These are phyloP conservation scores for Echites panduratus DNA, from an alignment of 257 asterid species.

Conservation along the genomic window DNA sequence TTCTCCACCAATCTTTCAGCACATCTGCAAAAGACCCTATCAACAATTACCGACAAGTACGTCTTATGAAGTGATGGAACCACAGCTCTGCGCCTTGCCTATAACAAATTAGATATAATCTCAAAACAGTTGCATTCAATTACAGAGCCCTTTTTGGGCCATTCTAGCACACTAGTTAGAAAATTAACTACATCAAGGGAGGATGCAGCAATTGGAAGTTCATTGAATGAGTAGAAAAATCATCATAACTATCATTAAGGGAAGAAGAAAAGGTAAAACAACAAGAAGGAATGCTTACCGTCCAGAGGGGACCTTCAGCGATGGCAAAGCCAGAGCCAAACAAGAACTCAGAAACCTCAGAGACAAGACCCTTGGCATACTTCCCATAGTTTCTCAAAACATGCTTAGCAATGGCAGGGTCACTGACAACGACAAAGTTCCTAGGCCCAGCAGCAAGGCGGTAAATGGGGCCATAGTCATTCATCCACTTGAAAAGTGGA, in stretches of 20 bases:
- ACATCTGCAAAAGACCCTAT: slow-evolving; percentile 91
- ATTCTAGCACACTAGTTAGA: slow-evolving; percentile 6
- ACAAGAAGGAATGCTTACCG: slow-evolving; percentile 34
- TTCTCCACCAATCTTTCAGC: slow-evolving; percentile 84
- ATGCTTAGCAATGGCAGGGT: slow-evolving; percentile 86
- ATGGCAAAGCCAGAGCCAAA: slow-evolving; percentile 98
- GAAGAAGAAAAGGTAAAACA: neutral
- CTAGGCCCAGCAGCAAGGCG: slow-evolving; percentile 88
- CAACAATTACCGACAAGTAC: slow-evolving; percentile 93
- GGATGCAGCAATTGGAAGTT: neutral
- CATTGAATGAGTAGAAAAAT: slow-evolving; percentile 3
- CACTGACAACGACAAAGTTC: slow-evolving; percentile 77
- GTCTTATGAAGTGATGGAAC: slow-evolving; percentile 99
- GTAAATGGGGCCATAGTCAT: slow-evolving; percentile 73
- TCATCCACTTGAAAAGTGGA: slow-evolving; percentile 92
- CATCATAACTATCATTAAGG: neutral
- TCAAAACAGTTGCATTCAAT: slow-evolving; percentile 21
- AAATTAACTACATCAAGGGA: neutral
- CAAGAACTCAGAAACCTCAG: slow-evolving; percentile 91
- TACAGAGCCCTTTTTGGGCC: slow-evolving; percentile 9
- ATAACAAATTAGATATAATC: slow-evolving; percentile 30
- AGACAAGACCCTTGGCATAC: slow-evolving; percentile 78
- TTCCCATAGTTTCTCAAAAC: slow-evolving; percentile 80
- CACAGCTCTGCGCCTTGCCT: slow-evolving; percentile 98
- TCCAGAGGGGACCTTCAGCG: slow-evolving; percentile 97